Conservation (phyloP, 2,329 filamentous ascomycete species). For the Dactylellina drechsleri region DNA sequence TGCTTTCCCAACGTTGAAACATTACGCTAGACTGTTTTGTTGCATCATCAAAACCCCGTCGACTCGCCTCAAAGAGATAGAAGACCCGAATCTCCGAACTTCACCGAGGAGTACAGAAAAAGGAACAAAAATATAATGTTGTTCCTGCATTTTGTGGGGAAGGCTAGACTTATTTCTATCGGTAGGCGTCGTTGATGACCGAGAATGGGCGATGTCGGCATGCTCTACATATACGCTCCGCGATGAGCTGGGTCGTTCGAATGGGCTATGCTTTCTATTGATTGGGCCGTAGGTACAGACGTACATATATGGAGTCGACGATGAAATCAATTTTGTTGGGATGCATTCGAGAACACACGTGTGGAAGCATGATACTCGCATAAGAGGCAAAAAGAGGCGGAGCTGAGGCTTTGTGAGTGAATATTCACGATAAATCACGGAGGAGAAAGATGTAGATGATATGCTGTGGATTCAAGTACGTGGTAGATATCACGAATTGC, state of each 20-base stretch:
- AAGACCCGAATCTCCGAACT: no score
- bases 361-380: neutral
- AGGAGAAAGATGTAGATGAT: neutral
- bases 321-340: neutral
- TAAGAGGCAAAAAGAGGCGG: neutral
- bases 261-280: slow-evolving; percentile 3
- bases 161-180: slow-evolving; percentile 1
- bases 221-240: neutral
- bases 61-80: no score
- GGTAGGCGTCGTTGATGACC: neutral
- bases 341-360: neutral
- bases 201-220: neutral
- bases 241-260: neutral
- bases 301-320: neutral
- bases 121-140: neutral
- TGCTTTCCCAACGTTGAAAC: no score
- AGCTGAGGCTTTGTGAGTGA: neutral
- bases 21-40: neutral
- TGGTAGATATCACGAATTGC: no score
- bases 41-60: no score
- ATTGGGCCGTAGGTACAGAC: neutral
- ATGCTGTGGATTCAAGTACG: neutral
- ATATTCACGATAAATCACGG: slow-evolving; percentile 3
- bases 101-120: no score
- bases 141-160: slow-evolving; percentile 24